Base-by-base conservation (phyloP, 2,329 filamentous ascomycete species). In the Talaromyces amestolkiae region DNA sequence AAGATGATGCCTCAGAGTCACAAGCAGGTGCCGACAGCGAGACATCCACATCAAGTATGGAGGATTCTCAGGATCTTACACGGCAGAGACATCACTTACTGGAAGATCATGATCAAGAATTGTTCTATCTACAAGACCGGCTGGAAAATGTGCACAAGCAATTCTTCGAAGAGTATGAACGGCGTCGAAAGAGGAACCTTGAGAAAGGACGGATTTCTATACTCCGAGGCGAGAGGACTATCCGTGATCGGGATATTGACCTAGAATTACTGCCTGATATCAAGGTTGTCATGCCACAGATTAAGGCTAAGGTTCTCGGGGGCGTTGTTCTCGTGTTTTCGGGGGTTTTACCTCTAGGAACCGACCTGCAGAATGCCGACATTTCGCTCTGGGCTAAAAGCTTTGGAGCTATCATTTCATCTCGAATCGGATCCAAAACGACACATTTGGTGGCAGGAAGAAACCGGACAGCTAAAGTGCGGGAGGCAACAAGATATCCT, bases 381-480 rank as follows among this genome's bases (percentile, higher is more conserved):
- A 91, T 96, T 65, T 93, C 91, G 4, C 82, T 94, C 49, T 96
- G 96, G 84, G 90, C 93, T 2, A 89, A 88, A 73, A 91, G 86
- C 72, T 98, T 97, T 74, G 95, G 95, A 22, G 94, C 92, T 3
- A 73, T 73, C 24, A 79, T 85, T 58, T 75, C 78, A n/a, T 75
- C 80, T 11, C 79, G 80, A 43, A 78, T 85, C 41, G 78, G 75
- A 41, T 72, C 75, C 24, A 77, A 74, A 59, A 83, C 82, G 3
- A 85, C 83, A 1, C 83, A 85, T 67, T 75, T 85, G 10, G 79
- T 85, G 58, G 83, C 83, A 27, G 82, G 81, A 2, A 78, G 82
- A 27, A 90, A 90, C 37, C 88, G 93, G 24, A 98, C 95, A 0
- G 90, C 92, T 62, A 99, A 99, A 79, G 92, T 98, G 51, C 89